Evolutionary conservation across 208 protist species (phyloP), one percentile per base, ranked within the genome.

Genomic region (Acanthamoeba lenticulata): DNA sequence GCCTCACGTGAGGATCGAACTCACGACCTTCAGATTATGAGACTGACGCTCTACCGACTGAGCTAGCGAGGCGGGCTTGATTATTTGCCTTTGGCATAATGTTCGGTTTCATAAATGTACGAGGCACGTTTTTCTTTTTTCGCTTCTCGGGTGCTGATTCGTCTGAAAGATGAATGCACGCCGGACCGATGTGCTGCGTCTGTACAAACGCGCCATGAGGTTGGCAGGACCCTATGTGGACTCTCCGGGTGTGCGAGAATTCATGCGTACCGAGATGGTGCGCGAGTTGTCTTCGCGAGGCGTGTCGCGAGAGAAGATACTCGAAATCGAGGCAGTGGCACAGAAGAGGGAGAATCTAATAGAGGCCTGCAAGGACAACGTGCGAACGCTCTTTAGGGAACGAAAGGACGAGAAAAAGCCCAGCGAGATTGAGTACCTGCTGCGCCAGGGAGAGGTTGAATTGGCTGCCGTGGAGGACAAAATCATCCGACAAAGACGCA

Each of bases 11-110:
- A 94, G 90, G 90, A 94, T 94, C 90, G 90, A 94, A 94, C 90
- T 94, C 90, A 94, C 90, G 90, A 94, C 90, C 90, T 94, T 44
- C 72, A 88, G 90, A 94, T 94, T 94, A 94, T 94, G 90, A 94
- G 90, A 94, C 90, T 86, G 69, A 94, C 90, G 90, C 90, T 94
- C 90, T 94, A 94, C 90, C 90, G 74, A 94, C 90, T 94, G 90
- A 94, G 90, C 90, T 92, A 92, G 38, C 40, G 36, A 92, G 86
- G 86, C 86, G 45, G 60, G 6, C 9, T 52, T 52, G 15, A 52
- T 19, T 52, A 15, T 5, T 52, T 19, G 9, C 15, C 15, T 5
- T 15, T 19, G 15, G 47, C 5, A 15, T 5, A 52, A 19, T 19
- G 5, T 15, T 19, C 5, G 15, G 9, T 52, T 52, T 19, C 15